Percentiles rank a stretch among this genome's conserved stretches.
Conservation (phyloP, 2,329 filamentous ascomycete genomes). For the Fusarium domesticum region DNA sequence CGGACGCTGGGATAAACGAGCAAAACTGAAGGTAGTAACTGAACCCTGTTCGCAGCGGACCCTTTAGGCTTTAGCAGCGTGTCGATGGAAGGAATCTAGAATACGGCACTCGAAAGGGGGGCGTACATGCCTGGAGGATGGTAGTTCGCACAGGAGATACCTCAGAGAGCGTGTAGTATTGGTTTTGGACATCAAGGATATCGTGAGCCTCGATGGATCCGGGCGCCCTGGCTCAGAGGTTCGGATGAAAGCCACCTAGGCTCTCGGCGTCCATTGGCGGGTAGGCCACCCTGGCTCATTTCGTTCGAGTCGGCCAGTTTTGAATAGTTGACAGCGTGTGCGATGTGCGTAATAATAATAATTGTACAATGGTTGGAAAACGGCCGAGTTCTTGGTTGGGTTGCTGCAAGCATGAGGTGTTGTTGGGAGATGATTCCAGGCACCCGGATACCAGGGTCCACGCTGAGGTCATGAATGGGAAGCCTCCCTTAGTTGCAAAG, state of each 20-base stretch:
- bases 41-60: slow-evolving; percentile 8
- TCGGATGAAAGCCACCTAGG: slow-evolving; percentile 16
- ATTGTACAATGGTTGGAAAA: no score
- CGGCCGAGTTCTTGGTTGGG: no score
- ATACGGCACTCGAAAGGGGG: slow-evolving; percentile 10
- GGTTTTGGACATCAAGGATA: slow-evolving; percentile 14
- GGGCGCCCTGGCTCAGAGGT: slow-evolving; percentile 12
- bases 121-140: no score
- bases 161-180: slow-evolving; percentile 13
- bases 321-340: no score
- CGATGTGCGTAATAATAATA: no score
- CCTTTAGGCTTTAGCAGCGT: slow-evolving; percentile 10
- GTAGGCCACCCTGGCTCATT: no score
- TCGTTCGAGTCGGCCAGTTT: no score
- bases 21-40: slow-evolving; percentile 19
- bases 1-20: slow-evolving; percentile 16
- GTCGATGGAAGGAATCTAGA: slow-evolving; percentile 21
- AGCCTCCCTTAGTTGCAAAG: no score
- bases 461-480: no score
- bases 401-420: no score
- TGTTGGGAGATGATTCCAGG: no score
- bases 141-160: slow-evolving; percentile 21
- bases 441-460: no score
- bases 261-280: slow-evolving; percentile 8
- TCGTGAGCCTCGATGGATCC: slow-evolving; percentile 12